Conservation (phyloP, 129 eudicot species). For the Ambrosia artemisiifolia region DNA sequence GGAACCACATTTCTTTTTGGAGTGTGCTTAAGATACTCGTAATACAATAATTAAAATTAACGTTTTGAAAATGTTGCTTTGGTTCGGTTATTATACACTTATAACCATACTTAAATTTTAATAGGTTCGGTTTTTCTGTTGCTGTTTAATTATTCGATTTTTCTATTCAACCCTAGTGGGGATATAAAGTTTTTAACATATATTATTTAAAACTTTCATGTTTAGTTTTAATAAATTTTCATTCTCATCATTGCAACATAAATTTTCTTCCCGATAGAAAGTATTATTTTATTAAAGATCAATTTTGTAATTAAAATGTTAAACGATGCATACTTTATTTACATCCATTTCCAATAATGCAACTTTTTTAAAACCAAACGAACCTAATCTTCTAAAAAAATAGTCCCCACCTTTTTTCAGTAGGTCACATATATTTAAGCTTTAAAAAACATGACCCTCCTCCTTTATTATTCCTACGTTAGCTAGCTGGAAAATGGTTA, state of each 20-base stretch:
- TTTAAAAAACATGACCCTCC: conserved; percentile 4
- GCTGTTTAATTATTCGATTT: no score
- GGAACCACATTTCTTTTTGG: not conserved
- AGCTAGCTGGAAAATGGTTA: not conserved
- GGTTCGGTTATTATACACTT: no score
- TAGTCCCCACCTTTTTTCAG: not conserved
- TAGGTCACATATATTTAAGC: conserved; percentile 8
- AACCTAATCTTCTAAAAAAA: conserved; percentile 2
- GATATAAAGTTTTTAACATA: not conserved
- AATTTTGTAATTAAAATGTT: not conserved
- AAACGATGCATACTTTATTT: not conserved
- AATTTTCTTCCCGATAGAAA: no score
- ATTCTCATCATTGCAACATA: not conserved
- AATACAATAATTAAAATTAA: no score
- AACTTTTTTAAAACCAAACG: not conserved
- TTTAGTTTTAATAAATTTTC: no score
- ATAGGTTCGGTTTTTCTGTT: no score
- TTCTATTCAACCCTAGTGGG: no score
- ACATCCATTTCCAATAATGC: not conserved
- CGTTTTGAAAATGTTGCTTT: no score
- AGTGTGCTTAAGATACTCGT: not conserved
- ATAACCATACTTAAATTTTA: no score
- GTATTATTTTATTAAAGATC: not conserved
- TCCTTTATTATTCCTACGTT: not conserved
- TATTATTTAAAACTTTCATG: not conserved